Evolutionary conservation across 2,329 filamentous ascomycete species (phyloP), one percentile per base, ranked within the genome.

Genomic region (Immersiporthe knoxdaviesiana): DNA sequence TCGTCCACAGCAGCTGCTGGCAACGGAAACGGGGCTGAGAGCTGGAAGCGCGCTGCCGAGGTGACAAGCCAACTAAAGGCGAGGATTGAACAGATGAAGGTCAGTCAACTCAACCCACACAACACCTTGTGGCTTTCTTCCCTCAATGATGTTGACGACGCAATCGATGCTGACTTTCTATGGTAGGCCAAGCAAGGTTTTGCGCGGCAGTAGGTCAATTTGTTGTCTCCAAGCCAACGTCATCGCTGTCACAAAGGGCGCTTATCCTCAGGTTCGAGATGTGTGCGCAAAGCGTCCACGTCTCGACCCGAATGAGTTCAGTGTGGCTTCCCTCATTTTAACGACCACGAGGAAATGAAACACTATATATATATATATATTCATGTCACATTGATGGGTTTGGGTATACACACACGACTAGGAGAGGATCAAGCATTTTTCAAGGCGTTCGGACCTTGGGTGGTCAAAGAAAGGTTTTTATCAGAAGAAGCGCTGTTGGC

Each of bases 41-140:
- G 94, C 78, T 99, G 96, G 96, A 97, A 94, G 83, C 87, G 96
- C 74, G 96, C 96, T 24, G 96, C 96, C 2, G 96, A 99, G 83
- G 96, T 99, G 69, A 99, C 96, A 67, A 97, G 94, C 80, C 96
- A 97, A 79, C 81, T 99, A 76, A 99, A 98, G 84, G 94, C 95
- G 65, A 89, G 96, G 78, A 99, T 99, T 79, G 96, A 98, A 84
- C 92, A 96, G 84, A 99, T 99, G 96, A 99, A 98, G 87, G 88
- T 88, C 76, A 73, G 81, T 76, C 56, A 35, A 18, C 30, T 10
- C n/a, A n/a, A n/a, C n/a, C n/a, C 35, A 35, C 4, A 35, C 35
- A 50, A 8, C 2, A 60, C 21, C n/a, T 10, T 6, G 2, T 37
- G 11, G 5, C 11, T 4, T 35, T 32, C 30, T 39, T 2, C n/a